Percentiles rank a stretch among this genome's conserved stretches.
Evolutionary conservation across 805 yeast genomes (phyloP).

Genomic region (Teunomyces kruisii): DNA sequence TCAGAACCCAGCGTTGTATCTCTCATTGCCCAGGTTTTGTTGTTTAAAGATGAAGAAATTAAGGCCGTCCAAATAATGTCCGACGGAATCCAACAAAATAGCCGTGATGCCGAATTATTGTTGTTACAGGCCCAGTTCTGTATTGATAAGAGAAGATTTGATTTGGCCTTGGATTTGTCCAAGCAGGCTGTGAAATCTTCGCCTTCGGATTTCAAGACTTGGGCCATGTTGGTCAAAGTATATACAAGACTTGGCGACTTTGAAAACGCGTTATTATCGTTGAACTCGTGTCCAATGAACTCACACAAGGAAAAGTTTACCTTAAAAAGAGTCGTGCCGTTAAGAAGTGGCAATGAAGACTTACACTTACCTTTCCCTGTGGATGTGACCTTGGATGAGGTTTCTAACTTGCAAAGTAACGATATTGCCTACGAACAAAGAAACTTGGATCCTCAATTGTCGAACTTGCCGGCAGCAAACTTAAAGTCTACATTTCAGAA

Average conservation of each 20-base stretch:
- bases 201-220: conserved; percentile 74
- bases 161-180: conserved; percentile 59
- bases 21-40: conserved; percentile 53
- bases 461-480: conserved; percentile 67
- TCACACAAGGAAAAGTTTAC: conserved; percentile 66
- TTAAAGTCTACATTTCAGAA: conserved; percentile 50
- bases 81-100: conserved; percentile 48
- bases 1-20: conserved; percentile 57
- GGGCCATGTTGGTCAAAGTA: conserved; percentile 66
- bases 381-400: conserved; percentile 71
- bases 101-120: conserved; percentile 56
- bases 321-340: conserved; percentile 58
- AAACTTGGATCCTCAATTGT: conserved; percentile 59
- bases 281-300: conserved; percentile 82
- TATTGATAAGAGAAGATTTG: conserved; percentile 49
- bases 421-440: conserved; percentile 67
- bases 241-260: conserved; percentile 64
- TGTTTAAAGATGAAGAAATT: conserved; percentile 58
- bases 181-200: conserved; percentile 65
- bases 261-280: conserved; percentile 68
- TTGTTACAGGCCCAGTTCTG: conserved; percentile 60
- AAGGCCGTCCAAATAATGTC: conserved; percentile 53
- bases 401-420: conserved; percentile 62
- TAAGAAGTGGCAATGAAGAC: conserved; percentile 46
- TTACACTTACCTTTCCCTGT: conserved; percentile 75